A percentile compares a stretch with the other conserved stretches of the same genome.
phyloP scores from a whole-genome alignment of 2,329 filamentous ascomycete species.

The Pyricularia grisea region DNA sequence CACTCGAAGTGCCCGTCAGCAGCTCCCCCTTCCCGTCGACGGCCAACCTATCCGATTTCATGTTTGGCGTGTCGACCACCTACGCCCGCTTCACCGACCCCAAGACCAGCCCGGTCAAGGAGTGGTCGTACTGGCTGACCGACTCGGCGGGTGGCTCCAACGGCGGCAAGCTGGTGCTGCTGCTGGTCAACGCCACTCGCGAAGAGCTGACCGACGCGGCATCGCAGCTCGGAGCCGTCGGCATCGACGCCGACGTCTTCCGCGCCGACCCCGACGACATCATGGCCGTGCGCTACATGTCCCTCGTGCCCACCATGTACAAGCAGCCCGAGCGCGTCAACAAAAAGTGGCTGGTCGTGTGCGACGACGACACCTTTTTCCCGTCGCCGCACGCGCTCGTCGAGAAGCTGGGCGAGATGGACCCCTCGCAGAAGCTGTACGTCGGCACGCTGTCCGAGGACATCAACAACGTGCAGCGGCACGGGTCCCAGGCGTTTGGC shows the following conservation, averaged over 20 bases:
- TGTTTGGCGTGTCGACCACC: constrained; percentile 51
- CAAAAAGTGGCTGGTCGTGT: constrained; percentile 52
- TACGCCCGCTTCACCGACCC: constrained; percentile 43
- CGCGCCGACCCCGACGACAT: constrained; percentile 42
- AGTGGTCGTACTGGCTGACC: constrained; percentile 53
- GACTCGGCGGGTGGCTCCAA: constrained; percentile 45
- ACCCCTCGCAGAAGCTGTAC: constrained; percentile 44
- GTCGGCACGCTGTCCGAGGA: constrained; percentile 55
- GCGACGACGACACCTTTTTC: constrained; percentile 59
- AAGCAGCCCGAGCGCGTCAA: constrained; percentile 34
- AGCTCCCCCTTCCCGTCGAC: constrained; percentile 38
- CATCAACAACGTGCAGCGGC: constrained; percentile 46
- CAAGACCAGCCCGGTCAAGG: constrained; percentile 41
- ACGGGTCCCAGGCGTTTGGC: constrained; percentile 55
- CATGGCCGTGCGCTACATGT: constrained; percentile 50
- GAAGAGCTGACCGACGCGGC: constrained; percentile 39
- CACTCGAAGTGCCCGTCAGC: constrained; percentile 40
- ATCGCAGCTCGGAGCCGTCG: constrained; percentile 33
- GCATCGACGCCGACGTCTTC: constrained; percentile 49
- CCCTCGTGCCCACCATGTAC: constrained; percentile 44
- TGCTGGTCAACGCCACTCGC: constrained; percentile 42
- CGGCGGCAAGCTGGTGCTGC: constrained; percentile 44
- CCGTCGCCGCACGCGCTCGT: constrained; percentile 46
- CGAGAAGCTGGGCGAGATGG: constrained; percentile 39
- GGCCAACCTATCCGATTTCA: constrained; percentile 45